Conservation (phyloP, 1,284 basidiomycete species). For the Inonotus hispidus region DNA sequence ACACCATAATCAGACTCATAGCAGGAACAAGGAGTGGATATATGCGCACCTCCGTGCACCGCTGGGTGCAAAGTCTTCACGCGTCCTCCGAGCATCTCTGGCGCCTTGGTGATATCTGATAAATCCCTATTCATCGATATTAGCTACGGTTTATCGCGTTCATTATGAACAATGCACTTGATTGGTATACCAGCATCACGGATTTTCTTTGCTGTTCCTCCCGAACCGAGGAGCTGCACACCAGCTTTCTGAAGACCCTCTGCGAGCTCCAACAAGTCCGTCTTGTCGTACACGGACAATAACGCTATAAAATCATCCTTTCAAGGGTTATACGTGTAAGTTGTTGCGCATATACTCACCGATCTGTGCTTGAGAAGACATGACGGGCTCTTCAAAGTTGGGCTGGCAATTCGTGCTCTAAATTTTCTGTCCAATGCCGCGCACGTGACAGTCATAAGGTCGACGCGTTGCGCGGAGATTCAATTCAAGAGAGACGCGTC, state of each 20-base stretch:
- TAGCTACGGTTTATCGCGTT: background rate
- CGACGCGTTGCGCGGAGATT: background rate
- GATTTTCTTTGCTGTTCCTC: conserved; percentile 97
- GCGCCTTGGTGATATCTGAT: conserved; percentile 95
- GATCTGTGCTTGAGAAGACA: conserved; percentile 5
- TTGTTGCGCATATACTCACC: conserved; percentile 4
- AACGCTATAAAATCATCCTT: conserved; percentile 53
- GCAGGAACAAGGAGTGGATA: background rate
- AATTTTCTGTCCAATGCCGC: background rate
- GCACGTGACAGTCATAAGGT: background rate
- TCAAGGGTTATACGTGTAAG: background rate
- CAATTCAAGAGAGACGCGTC: background rate
- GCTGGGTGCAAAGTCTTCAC: conserved; percentile 99
- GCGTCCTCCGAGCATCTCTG: conserved; percentile 98
- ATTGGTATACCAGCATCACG: conserved; percentile 91
- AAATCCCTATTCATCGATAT: conserved; percentile 68
- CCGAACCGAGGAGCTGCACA: conserved; percentile 88
- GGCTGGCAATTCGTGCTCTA: background rate
- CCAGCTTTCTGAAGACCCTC: conserved; percentile 77
- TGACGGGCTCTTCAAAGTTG: background rate
- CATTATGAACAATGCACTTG: conserved; percentile 44
- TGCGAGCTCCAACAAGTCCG: conserved; percentile 86
- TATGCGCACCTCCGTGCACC: conserved; percentile 83
- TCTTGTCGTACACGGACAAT: conserved; percentile 97
- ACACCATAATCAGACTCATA: conserved; percentile 2